Base-by-base conservation (phyloP, 163 green algal species). In the Botryococcus braunii region DNA sequence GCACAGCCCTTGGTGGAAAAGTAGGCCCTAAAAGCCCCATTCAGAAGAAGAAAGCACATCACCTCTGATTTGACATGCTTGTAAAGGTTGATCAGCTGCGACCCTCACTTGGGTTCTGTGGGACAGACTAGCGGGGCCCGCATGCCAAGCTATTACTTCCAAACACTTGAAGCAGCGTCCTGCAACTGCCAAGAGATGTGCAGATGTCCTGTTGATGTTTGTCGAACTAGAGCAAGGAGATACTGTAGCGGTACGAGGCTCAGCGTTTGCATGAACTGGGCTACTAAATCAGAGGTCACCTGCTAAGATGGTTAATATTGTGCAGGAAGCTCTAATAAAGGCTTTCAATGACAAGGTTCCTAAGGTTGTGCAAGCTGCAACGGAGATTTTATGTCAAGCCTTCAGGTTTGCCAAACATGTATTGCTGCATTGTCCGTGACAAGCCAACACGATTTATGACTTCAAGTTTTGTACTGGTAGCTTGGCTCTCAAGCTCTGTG, bases 311-410 rank as follows among this genome's bases (percentile, higher is more conserved):
- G 37, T 23, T 27, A 66, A 55, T 66, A 4, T 52, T 48, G 1
- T 65, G 67, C 69, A 88, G 79, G 78, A 84, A n/a, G 65, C 63
- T 17, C 68, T 90, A 34, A 50, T 89, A 4, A 90, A 86, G 62
- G 89, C 78, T 0, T 89, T 92, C 41, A 61, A 34, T 4, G 77
- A 97, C 82, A 98, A 98, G 80, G 86, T 96, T 34, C 90, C 93
- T 0, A 98, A 98, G 75, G 87, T 92, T 29, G 88, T 91, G n/a
- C 66, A 91, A 7, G 88, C 88, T 25, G 84, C 85, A 2, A 62
- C 95, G 38, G 86, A 96, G 41, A 75, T 91, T 5, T 8, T 94
- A 0, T 72, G 81, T 3, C 69, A 86, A 39, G 75, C 78, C 0
- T 62, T 96, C 57, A 83, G 78, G 84, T 93, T 35, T 36, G 62